phyloP scores from a whole-genome alignment of 129 eudicot species.

The Apium graveolens region DNA sequence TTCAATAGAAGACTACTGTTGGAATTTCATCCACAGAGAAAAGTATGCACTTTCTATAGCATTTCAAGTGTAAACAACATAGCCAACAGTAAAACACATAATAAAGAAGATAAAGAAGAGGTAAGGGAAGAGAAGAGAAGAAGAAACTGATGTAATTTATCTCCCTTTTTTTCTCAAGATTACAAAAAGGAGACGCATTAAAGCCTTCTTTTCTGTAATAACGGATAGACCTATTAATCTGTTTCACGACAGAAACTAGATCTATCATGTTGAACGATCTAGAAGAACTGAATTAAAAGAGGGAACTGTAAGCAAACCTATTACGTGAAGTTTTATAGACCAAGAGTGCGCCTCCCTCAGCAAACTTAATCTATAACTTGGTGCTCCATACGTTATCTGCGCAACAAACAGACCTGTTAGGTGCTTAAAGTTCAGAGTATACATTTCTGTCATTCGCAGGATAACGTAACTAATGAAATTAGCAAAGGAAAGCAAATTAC shows the following conservation, averaged over 20 bases:
- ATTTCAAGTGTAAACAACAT: neutral
- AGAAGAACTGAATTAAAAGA: neutral
- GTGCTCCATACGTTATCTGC: constrained; percentile 90
- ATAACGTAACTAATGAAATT: neutral
- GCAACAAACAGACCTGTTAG: constrained; percentile 14
- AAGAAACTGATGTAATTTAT: neutral
- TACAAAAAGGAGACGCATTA: neutral
- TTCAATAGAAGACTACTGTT: neutral
- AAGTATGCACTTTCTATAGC: neutral
- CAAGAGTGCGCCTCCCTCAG: constrained; percentile 58
- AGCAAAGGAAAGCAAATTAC: constrained; percentile 9
- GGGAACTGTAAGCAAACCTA: constrained; percentile 40
- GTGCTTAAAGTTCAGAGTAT: constrained; percentile 13
- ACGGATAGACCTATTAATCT: neutral
- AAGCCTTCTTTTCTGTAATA: neutral
- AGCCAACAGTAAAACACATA: neutral
- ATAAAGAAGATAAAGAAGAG: neutral
- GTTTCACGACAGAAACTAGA: neutral
- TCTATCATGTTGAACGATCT: neutral
- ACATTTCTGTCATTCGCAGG: constrained; percentile 15
- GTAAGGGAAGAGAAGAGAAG: neutral
- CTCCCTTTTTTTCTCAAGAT: neutral
- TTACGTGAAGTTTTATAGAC: constrained; percentile 77
- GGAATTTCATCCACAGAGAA: neutral
- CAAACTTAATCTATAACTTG: constrained; percentile 56